These are phyloP conservation scores for Pythium brachiatum DNA, from an alignment of 352 stramenopile species.

Conservation along the genomic window DNA sequence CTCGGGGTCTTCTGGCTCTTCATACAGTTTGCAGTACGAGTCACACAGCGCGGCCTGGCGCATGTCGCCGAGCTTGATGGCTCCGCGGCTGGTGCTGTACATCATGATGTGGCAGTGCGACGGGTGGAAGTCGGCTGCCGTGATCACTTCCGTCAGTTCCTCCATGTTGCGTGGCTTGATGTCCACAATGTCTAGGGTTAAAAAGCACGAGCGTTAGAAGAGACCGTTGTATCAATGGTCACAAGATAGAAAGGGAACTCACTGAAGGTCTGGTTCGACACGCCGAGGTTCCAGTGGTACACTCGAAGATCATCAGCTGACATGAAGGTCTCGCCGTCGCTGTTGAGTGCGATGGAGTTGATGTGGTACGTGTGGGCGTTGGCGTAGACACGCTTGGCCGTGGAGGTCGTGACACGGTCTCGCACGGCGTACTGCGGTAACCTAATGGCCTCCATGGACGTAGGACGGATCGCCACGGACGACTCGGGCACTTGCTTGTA, in stretches of 20 bases:
- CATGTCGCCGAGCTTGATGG: constrained; percentile 93
- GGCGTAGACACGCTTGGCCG: constrained; percentile 82
- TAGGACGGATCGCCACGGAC: constrained; percentile 5
- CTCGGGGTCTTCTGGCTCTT: constrained; percentile 79
- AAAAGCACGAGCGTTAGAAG: constrained; percentile 1
- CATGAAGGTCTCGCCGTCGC: constrained; percentile 95
- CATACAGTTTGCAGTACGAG: constrained; percentile 80
- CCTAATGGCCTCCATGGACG: constrained; percentile 35
- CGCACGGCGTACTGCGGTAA: constrained; percentile 54
- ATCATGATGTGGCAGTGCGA: constrained; percentile 93
- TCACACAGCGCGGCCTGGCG: constrained; percentile 88
- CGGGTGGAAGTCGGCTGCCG: constrained; percentile 92
- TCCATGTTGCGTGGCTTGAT: constrained; percentile 98
- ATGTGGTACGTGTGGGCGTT: constrained; percentile 98
- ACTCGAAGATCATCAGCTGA: constrained; percentile 95
- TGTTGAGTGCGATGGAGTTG: constrained; percentile 94
- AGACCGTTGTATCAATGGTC: neutral
- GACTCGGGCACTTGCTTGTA: neutral
- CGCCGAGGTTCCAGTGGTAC: constrained; percentile 94
- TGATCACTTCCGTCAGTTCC: constrained; percentile 97
- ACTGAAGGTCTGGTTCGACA: constrained; percentile 91
- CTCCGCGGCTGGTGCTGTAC: constrained; percentile 92
- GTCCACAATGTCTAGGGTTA: constrained; percentile 90
- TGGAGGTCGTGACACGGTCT: constrained; percentile 66
- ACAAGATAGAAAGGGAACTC: constrained; percentile 13